A percentile compares a stretch with the other conserved stretches of the same genome.
These are phyloP conservation scores for Sanghuangporus sanghuang DNA, from an alignment of 1,284 basidiomycete genomes.

Conservation along the genomic window DNA sequence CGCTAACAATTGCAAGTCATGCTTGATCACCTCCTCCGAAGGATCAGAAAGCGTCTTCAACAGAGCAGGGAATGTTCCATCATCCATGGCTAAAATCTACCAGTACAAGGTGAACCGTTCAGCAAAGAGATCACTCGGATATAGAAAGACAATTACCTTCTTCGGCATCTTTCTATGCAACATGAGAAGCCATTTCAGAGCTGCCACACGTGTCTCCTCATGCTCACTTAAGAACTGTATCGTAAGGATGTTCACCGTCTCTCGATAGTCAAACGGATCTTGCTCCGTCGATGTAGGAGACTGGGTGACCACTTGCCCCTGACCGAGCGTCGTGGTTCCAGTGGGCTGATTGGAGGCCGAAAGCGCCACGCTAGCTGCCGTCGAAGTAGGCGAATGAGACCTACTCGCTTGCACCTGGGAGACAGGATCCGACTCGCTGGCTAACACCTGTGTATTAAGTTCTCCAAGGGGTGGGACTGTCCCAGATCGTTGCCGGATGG, in stretches of 20 bases:
- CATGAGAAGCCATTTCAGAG: conserved; percentile 98
- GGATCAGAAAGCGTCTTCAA: conserved; percentile 96
- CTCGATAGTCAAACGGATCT: conserved; percentile 87
- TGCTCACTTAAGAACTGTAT: conserved; percentile 94
- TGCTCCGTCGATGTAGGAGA: conserved; percentile 34
- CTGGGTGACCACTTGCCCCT: conserved; percentile 19
- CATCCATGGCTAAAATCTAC: conserved; percentile 92
- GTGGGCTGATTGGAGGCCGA: conserved; percentile 24
- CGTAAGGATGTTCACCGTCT: conserved; percentile 89
- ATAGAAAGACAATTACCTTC: conserved; percentile 50
- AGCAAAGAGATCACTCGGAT: neutral
- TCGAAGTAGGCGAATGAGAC: conserved; percentile 51
- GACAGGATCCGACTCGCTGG: neutral
- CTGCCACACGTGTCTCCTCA: conserved; percentile 93
- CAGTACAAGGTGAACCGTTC: neutral
- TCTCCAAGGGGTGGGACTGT: conserved; percentile 13
- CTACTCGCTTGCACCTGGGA: conserved; percentile 34
- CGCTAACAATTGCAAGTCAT: conserved; percentile 91
- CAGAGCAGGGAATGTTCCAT: conserved; percentile 92
- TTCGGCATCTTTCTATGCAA: conserved; percentile 95
- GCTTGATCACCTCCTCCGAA: conserved; percentile 96
- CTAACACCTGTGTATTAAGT: neutral
- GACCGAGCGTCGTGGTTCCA: conserved; percentile 18
- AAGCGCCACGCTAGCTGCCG: conserved; percentile 29
- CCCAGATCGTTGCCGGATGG: conserved; percentile 37